Evolutionary conservation across 1,139 yeast species (phyloP).

Genomic region (Geotrichum restrictum): DNA sequence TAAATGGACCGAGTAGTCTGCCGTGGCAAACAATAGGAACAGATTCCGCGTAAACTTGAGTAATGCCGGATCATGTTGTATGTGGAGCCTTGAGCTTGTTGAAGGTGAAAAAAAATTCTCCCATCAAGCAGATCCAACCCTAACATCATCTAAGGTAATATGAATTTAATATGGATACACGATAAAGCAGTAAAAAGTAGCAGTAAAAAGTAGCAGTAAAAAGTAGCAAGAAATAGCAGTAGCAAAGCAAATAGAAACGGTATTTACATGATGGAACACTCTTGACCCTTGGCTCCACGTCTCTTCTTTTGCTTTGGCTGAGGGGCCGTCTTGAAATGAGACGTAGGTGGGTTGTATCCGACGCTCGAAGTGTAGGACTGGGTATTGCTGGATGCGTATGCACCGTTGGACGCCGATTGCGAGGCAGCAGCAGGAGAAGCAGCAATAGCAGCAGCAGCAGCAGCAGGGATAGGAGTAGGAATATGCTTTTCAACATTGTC

Average conservation of each 20-base stretch:
- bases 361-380: slow-evolving; percentile 29
- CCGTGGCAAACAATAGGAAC: background rate
- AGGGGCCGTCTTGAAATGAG: slow-evolving; percentile 39
- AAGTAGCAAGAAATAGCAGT: too few relatives aligned
- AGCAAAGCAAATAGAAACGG: too few relatives aligned
- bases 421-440: slow-evolving; percentile 18
- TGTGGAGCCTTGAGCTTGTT: background rate
- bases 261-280: slow-evolving; percentile 32
- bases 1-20: background rate
- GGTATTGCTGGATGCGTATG: slow-evolving; percentile 2
- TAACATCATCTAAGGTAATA: too few relatives aligned
- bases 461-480: slow-evolving; percentile 10
- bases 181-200: background rate
- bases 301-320: slow-evolving; percentile 25
- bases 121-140: too few relatives aligned
- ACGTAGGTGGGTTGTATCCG: slow-evolving; percentile 35
- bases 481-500: slow-evolving; percentile 6
- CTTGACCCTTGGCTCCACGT: slow-evolving; percentile 26
- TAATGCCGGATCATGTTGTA: slow-evolving; percentile 8
- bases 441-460: slow-evolving; percentile 8
- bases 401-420: slow-evolving; percentile 13
- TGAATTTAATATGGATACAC: too few relatives aligned
- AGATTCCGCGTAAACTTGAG: background rate
- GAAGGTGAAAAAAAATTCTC: slow-evolving; percentile 1
- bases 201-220: background rate